These are phyloP conservation scores for Hsuehochloa calcarea DNA, from an alignment of 176 grass and related monocot species.

Conservation along the genomic window DNA sequence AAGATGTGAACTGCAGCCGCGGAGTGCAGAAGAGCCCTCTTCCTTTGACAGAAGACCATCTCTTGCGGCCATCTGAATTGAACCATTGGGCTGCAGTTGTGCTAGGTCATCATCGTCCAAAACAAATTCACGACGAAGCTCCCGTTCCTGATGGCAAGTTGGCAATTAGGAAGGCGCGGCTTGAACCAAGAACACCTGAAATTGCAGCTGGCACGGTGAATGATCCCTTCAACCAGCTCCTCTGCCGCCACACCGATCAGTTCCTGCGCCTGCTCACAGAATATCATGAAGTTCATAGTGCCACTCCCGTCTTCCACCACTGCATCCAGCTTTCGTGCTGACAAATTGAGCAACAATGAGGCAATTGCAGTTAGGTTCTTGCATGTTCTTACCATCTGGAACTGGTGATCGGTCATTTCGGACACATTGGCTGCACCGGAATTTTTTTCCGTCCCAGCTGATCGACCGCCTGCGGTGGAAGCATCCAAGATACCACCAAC, in stretches of 20 bases:
- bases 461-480: no score
- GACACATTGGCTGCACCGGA: no score
- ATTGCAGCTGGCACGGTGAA: not conserved
- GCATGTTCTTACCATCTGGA: not conserved
- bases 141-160: not conserved
- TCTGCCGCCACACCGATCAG: not conserved
- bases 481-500: no score
- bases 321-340: conserved; percentile 15
- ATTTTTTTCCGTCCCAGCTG: no score
- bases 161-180: not conserved
- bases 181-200: not conserved
- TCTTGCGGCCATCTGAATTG: not conserved
- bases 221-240: not conserved
- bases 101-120: not conserved
- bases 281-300: conserved; percentile 21
- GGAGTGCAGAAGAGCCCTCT: not conserved
- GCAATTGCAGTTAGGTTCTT: not conserved
- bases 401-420: not conserved
- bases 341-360: not conserved
- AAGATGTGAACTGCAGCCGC: not conserved
- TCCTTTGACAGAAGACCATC: not conserved
- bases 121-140: not conserved
- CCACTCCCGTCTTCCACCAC: not conserved
- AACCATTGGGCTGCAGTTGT: not conserved
- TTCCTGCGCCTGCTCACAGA: not conserved